Conservation (phyloP, 2,329 filamentous ascomycete species). For the Hypoxylon sp. region DNA sequence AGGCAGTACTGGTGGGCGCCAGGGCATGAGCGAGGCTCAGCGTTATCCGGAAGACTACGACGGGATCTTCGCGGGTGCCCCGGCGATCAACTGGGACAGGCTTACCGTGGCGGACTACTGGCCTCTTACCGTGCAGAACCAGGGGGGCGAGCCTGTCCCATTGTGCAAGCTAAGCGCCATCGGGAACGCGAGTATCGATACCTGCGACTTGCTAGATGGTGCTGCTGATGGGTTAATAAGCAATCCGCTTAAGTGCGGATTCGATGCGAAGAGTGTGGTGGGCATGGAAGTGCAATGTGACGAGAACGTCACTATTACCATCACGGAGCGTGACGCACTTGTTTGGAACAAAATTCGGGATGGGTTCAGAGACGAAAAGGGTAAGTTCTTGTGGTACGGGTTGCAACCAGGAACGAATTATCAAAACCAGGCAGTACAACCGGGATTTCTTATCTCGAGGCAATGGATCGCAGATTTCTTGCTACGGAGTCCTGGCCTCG, state of each 20-base stretch:
- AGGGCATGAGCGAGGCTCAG: constrained; percentile 67
- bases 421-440: constrained; percentile 1
- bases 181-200: constrained; percentile 58
- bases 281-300: constrained; percentile 55
- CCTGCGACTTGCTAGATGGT: constrained; percentile 66
- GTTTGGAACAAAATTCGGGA: background rate
- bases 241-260: constrained; percentile 60
- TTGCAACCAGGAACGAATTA: background rate
- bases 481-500: constrained; percentile 43
- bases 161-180: background rate
- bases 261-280: constrained; percentile 58
- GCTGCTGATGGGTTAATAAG: constrained; percentile 64
- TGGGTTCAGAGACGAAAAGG: background rate
- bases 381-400: background rate
- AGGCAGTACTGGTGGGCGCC: constrained; percentile 66
- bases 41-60: constrained; percentile 68
- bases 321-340: constrained; percentile 51
- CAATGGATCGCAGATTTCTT: constrained; percentile 50
- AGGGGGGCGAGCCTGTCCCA: background rate
- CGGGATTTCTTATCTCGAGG: constrained; percentile 38
- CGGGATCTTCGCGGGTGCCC: constrained; percentile 63
- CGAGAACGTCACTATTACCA: constrained; percentile 35
- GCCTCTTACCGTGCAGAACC: constrained; percentile 46
- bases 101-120: constrained; percentile 56
- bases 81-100: constrained; percentile 53